Percentiles rank a stretch among this genome's conserved stretches.
These are phyloP conservation scores for Tothia fuscella DNA, from an alignment of 2,329 filamentous ascomycete genomes.

Conservation along the genomic window DNA sequence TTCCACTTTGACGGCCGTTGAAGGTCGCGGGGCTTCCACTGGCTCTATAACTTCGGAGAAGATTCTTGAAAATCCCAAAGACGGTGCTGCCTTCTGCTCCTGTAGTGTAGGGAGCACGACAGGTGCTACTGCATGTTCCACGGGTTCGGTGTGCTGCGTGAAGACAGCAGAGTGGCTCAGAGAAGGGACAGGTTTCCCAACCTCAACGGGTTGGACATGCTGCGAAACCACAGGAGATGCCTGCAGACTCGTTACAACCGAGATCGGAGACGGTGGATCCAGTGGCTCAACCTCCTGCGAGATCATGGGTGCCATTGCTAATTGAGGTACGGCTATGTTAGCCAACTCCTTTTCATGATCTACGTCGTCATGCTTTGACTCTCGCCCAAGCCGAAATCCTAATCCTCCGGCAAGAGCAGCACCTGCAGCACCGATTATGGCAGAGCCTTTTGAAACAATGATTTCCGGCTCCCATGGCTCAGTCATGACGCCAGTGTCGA, in stretches of 20 bases:
- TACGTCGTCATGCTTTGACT: slow-evolving; percentile 14
- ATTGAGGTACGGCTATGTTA: slow-evolving; percentile 7
- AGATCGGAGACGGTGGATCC: too few relatives aligned
- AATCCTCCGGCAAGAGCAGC: slow-evolving; percentile 13
- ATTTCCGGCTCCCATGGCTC: slow-evolving; percentile 17
- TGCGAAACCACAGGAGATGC: slow-evolving; percentile 2
- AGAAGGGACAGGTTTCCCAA: slow-evolving; percentile 9
- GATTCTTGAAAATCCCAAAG: slow-evolving; percentile 7
- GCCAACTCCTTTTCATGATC: slow-evolving; percentile 8
- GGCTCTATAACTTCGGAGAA: slow-evolving; percentile 11
- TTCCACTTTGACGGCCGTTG: slow-evolving; percentile 1
- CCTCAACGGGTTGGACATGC: slow-evolving; percentile 30
- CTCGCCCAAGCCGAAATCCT: slow-evolving; percentile 15
- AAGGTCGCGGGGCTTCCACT: background rate
- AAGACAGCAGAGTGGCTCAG: slow-evolving; percentile 18
- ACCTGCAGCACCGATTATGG: slow-evolving; percentile 29
- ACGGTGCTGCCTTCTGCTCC: slow-evolving; percentile 14
- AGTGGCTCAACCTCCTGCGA: too few relatives aligned
- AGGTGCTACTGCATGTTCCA: slow-evolving; percentile 12
- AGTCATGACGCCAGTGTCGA: slow-evolving; percentile 11
- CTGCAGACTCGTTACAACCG: background rate
- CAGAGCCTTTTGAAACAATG: slow-evolving; percentile 13
- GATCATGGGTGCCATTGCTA: too few relatives aligned
- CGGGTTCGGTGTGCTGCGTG: slow-evolving; percentile 20
- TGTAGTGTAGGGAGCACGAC: background rate